Evolutionary conservation across 1,284 basidiomycete genomes (phyloP), one percentile per base, ranked within the genome.

Genomic region (Malassezia pachydermatis): DNA sequence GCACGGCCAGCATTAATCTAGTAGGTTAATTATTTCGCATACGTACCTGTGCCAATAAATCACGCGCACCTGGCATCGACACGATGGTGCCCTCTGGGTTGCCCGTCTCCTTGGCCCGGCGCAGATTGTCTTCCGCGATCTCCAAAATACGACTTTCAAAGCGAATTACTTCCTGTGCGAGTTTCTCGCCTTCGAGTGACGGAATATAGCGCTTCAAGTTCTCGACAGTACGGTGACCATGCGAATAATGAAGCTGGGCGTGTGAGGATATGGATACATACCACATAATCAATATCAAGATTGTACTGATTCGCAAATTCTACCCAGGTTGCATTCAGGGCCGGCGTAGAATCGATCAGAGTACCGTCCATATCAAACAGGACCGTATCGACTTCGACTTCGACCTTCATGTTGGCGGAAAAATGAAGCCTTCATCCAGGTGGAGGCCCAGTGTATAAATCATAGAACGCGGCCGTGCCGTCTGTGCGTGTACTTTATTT

Each of bases 341-440:
- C 68, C 0, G 65, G 67, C 5, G 67, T 71, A 3, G 65, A 68
- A 34, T 70, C 67, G 52, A 68, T 66, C 10, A 70, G 54, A 5
- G 68, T 71, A 22, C 68, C 68, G 40, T 71, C 68, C 68, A 71
- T 71, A 44, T 71, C 68, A 37, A 71, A 71, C n/a, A 71, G 57
- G 58, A 65, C 57, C 17, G 60, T 60, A 24, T 65, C 62, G 22
- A 62, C 60, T 32, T 59, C 60, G 5, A 65, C 22, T 13, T 47
- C 37, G 7, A 22, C 32, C 5, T 11, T 16, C 50, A 52, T 52
- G 14, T 2, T 17, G 50, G n/a, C n/a, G n/a, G n/a, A n/a, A n/a
- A n/a, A n/a, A n/a, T n/a, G n/a, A n/a, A n/a, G n/a, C n/a, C n/a
- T n/a, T 6, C 29, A 1, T 13, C 14, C 11, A 32, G 20, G 41